These are phyloP conservation scores for Plantago ovata DNA, from an alignment of 257 asterid genomes.

Conservation along the genomic window DNA sequence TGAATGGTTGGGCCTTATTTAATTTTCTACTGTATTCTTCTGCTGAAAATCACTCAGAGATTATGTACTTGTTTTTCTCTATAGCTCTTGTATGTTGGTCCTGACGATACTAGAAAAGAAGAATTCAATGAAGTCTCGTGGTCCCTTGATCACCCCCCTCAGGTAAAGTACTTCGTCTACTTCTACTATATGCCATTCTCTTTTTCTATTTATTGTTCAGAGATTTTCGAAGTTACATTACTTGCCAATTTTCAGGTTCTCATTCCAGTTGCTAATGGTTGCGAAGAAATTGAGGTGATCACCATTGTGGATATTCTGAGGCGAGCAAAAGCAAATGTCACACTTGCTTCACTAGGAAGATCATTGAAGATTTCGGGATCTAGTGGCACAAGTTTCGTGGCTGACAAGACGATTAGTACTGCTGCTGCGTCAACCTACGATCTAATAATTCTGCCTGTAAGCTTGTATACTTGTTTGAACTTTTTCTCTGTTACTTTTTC, in stretches of 20 bases:
- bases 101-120: slow-evolving; percentile 44
- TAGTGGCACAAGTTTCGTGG: slow-evolving; percentile 56
- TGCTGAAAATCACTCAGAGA: slow-evolving; percentile 10
- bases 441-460: slow-evolving; percentile 76
- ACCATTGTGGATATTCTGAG: slow-evolving; percentile 68
- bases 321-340: slow-evolving; percentile 74
- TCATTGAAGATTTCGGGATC: slow-evolving; percentile 56
- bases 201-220: neutral
- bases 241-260: slow-evolving; percentile 55
- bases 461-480: neutral
- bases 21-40: neutral
- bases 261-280: slow-evolving; percentile 86
- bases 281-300: slow-evolving; percentile 82
- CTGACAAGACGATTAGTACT: slow-evolving; percentile 56
- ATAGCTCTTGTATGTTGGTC: slow-evolving; percentile 48
- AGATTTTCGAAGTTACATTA: neutral
- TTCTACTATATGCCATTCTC: neutral
- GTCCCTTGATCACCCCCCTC: slow-evolving; percentile 71
- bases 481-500: neutral
- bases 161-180: slow-evolving; percentile 29
- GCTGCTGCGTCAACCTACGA: slow-evolving; percentile 65
- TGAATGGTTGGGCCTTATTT: neutral
- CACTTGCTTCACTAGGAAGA: slow-evolving; percentile 68
- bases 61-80: slow-evolving; percentile 18
- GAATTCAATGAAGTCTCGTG: slow-evolving; percentile 80